Conservation (phyloP, 306 rosid genomes). For the Prunus padus region DNA sequence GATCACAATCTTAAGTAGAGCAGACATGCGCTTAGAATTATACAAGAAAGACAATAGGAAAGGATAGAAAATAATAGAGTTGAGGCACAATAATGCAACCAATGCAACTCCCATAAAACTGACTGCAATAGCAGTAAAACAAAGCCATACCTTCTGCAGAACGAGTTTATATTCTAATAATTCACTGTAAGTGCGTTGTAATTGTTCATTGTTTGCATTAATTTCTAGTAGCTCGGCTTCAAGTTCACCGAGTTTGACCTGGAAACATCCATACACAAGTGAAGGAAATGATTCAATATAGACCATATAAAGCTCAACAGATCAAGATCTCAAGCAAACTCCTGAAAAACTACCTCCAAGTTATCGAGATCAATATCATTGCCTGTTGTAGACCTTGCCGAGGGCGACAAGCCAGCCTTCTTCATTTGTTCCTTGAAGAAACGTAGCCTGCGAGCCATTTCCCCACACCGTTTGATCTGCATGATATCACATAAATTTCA, state of each 20-base stretch:
- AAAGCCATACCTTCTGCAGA: constrained; percentile 61
- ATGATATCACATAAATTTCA: background rate
- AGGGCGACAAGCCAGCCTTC: constrained; percentile 54
- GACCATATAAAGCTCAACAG: background rate
- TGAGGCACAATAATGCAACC: background rate
- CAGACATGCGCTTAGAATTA: background rate
- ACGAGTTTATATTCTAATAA: constrained; percentile 74
- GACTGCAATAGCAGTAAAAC: constrained; percentile 10
- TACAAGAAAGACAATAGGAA: background rate
- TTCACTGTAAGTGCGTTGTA: constrained; percentile 63
- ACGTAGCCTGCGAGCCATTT: constrained; percentile 71
- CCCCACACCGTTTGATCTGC: constrained; percentile 77
- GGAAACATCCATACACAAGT: background rate
- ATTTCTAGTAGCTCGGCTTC: constrained; percentile 75
- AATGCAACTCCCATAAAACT: background rate
- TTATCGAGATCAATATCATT: constrained; percentile 47
- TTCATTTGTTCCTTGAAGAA: constrained; percentile 76
- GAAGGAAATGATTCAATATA: constrained; percentile 14
- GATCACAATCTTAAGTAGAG: background rate
- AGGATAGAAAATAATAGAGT: background rate
- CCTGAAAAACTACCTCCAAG: constrained; percentile 62
- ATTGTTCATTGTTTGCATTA: constrained; percentile 65
- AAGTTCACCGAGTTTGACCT: constrained; percentile 74
- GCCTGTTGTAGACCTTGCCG: constrained; percentile 29
- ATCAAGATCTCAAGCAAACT: background rate